A percentile compares a stretch with the other conserved stretches of the same genome.
Evolutionary conservation across 2,329 filamentous ascomycete genomes (phyloP).

Genomic region (Karstenula rhodostoma): DNA sequence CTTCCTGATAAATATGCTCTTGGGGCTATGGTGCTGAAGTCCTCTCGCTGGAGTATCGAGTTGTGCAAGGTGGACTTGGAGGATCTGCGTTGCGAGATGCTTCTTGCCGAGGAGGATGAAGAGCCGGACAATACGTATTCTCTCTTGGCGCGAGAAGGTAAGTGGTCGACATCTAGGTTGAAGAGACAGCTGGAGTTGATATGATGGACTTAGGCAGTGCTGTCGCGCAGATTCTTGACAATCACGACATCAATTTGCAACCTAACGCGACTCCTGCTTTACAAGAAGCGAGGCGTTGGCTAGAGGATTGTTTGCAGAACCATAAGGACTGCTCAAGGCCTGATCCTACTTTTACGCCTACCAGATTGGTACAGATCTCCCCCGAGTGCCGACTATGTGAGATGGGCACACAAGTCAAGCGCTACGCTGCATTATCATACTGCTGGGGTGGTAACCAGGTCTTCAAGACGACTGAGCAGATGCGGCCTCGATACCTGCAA

Average conservation of each 20-base stretch:
- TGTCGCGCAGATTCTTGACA: slow-evolving; percentile 5
- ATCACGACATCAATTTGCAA: slow-evolving; percentile 3
- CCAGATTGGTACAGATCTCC: background rate
- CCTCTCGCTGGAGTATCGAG: background rate
- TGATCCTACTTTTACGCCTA: slow-evolving; percentile 2
- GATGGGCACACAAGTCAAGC: background rate
- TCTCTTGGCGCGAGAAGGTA: background rate
- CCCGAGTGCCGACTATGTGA: slow-evolving; percentile 3
- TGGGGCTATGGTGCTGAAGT: background rate
- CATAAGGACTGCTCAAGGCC: background rate
- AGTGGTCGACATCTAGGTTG: background rate
- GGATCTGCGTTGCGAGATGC: background rate
- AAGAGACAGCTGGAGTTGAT: background rate
- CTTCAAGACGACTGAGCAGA: slow-evolving; percentile 9
- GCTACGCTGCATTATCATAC: slow-evolving; percentile 9
- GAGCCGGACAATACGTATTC: slow-evolving; percentile 7
- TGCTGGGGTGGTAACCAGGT: slow-evolving; percentile 12
- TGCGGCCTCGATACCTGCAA: background rate
- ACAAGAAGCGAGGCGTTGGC: background rate
- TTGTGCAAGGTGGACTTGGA: background rate
- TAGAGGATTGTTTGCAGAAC: background rate
- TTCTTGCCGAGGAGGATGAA: slow-evolving; percentile 3
- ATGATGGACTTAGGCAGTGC: background rate
- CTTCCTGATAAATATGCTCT: background rate
- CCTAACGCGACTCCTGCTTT: background rate